Evolutionary conservation across 352 stramenopile genomes (phyloP).

Genomic region (Globisporangium viniferum): DNA sequence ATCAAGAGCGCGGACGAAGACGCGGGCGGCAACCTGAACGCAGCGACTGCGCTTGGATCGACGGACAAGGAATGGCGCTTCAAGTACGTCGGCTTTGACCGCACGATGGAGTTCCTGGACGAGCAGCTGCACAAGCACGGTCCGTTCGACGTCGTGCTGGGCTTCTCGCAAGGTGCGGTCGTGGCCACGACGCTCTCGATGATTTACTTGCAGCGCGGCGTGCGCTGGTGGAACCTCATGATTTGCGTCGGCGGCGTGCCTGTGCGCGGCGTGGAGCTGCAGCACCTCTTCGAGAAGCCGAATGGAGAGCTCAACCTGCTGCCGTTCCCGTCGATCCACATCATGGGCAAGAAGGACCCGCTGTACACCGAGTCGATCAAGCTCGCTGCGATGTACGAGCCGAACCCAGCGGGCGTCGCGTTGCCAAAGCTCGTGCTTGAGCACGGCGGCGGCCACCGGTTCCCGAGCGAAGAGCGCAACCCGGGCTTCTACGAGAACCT

Average conservation of each 20-base stretch:
- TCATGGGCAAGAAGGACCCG: slow-evolving; percentile 37
- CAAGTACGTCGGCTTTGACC: slow-evolving; percentile 29
- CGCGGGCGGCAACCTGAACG: slow-evolving; percentile 5
- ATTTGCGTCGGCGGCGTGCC: slow-evolving; percentile 46
- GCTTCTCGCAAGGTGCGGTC: slow-evolving; percentile 76
- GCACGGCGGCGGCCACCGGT: slow-evolving; percentile 38
- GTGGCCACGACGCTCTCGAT: slow-evolving; percentile 65
- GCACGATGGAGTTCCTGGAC: slow-evolving; percentile 52
- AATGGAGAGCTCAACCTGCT: slow-evolving; percentile 36
- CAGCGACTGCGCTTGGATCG: not conserved
- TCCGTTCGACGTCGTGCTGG: slow-evolving; percentile 71
- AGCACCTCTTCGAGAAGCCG: slow-evolving; percentile 38
- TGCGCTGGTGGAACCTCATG: slow-evolving; percentile 50
- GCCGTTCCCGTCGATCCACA: slow-evolving; percentile 50
- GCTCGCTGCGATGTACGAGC: slow-evolving; percentile 33
- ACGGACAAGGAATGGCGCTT: slow-evolving; percentile 17
- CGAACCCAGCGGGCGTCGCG: slow-evolving; percentile 17
- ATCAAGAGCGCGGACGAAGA: slow-evolving; percentile 22
- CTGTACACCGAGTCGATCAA: slow-evolving; percentile 25
- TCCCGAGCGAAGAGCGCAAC: slow-evolving; percentile 23
- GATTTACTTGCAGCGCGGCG: slow-evolving; percentile 41
- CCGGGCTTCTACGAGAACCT: slow-evolving; percentile 20
- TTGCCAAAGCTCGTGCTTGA: slow-evolving; percentile 31
- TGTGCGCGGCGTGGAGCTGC: slow-evolving; percentile 32
- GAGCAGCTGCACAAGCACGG: slow-evolving; percentile 53